A percentile compares a stretch with the other conserved stretches of the same genome.
These are phyloP conservation scores for Pyricularia sp. DNA, from an alignment of 2,329 filamentous ascomycete genomes.

Conservation along the genomic window DNA sequence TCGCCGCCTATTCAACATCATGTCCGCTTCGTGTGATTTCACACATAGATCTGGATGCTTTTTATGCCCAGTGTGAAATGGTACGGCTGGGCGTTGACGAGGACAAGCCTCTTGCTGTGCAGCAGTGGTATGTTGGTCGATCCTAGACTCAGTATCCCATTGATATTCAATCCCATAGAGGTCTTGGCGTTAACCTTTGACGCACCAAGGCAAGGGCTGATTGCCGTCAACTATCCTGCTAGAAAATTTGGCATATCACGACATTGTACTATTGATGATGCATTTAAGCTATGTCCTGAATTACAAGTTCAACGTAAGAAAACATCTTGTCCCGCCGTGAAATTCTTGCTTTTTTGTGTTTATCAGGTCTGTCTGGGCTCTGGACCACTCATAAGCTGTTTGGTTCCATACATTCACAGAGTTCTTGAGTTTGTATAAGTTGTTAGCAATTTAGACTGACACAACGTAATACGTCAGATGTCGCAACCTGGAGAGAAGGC, in stretches of 20 bases:
- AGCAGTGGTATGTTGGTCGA: slow-evolving; percentile 61
- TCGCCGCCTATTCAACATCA: slow-evolving; percentile 59
- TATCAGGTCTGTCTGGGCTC: neutral
- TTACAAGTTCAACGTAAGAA: slow-evolving; percentile 61
- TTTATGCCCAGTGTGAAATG: slow-evolving; percentile 96
- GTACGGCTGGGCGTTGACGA: slow-evolving; percentile 68
- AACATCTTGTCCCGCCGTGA: neutral
- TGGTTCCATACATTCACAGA: neutral
- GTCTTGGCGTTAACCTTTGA: slow-evolving; percentile 3
- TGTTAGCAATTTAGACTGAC: neutral
- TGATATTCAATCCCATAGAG: slow-evolving; percentile 1
- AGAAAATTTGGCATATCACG: slow-evolving; percentile 70
- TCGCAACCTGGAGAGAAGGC: slow-evolving; percentile 89
- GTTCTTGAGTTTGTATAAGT: neutral
- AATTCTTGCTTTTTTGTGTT: neutral
- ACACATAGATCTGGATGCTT: slow-evolving; percentile 93
- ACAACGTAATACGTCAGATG: slow-evolving; percentile 35
- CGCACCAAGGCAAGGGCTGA: slow-evolving; percentile 65
- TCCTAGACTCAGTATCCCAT: neutral
- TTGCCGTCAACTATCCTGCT: slow-evolving; percentile 93
- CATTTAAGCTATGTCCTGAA: slow-evolving; percentile 75
- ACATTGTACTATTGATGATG: slow-evolving; percentile 71
- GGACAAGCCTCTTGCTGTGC: slow-evolving; percentile 78
- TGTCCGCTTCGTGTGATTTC: slow-evolving; percentile 80
- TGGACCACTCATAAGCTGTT: neutral